Conservation (phyloP, 805 yeast genomes). For the Suhomyces sp. region DNA sequence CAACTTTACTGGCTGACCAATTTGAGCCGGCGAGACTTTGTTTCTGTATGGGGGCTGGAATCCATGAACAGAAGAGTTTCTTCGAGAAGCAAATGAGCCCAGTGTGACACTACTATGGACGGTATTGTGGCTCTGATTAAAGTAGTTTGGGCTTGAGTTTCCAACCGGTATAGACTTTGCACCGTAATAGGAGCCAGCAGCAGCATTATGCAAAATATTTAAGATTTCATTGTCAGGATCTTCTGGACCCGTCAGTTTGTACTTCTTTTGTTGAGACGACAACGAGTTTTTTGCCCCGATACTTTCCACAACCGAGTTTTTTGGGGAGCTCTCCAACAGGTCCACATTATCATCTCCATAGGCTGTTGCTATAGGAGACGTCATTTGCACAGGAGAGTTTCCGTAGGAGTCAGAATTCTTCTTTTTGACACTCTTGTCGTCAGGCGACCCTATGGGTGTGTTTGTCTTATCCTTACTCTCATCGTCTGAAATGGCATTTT, state of each 20-base stretch:
- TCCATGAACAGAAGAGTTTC: slow-evolving; percentile 16
- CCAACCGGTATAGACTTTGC: slow-evolving; percentile 2
- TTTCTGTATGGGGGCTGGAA: slow-evolving; percentile 4
- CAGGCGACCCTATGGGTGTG: neutral
- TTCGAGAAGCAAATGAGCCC: slow-evolving; percentile 16
- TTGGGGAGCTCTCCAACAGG: slow-evolving; percentile 4
- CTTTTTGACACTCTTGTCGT: neutral
- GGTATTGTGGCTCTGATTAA: slow-evolving; percentile 5
- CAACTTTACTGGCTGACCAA: neutral
- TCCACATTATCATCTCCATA: neutral
- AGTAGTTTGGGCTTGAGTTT: slow-evolving; percentile 7
- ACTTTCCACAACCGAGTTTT: neutral
- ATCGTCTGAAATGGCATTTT: slow-evolving; percentile 23
- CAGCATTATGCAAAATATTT: slow-evolving; percentile 17
- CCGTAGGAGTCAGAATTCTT: neutral
- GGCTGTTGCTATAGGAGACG: slow-evolving; percentile 7
- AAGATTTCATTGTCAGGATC: slow-evolving; percentile 39
- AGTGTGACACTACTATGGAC: slow-evolving; percentile 3
- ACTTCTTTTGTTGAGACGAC: neutral
- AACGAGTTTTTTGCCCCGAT: neutral
- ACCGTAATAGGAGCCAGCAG: slow-evolving; percentile 6
- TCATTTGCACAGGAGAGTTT: slow-evolving; percentile 6
- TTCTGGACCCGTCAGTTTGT: neutral
- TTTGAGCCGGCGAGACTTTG: slow-evolving; percentile 3
- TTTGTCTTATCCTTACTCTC: slow-evolving; percentile 10